A percentile compares a stretch with the other conserved stretches of the same genome.
Conservation (phyloP, 1,284 basidiomycete species). For the Gomphus bonarii region DNA sequence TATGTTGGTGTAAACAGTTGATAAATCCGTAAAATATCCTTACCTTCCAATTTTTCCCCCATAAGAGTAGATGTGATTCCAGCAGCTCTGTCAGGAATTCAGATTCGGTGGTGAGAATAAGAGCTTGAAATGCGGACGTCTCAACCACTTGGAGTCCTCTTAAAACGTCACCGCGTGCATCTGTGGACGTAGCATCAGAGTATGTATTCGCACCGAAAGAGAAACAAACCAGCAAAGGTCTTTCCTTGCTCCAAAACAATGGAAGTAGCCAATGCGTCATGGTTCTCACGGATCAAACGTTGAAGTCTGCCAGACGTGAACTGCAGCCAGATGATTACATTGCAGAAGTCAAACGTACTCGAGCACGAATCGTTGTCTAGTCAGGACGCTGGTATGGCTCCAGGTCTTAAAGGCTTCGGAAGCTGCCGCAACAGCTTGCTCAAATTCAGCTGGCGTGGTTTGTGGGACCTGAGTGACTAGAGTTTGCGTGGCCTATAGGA, state of each 20-base stretch:
- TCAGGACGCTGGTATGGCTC: slow-evolving; percentile 79
- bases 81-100: slow-evolving; percentile 34
- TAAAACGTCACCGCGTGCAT: slow-evolving; percentile 91
- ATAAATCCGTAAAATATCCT: background rate
- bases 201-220: background rate
- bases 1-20: too few relatives aligned
- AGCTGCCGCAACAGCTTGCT: slow-evolving; percentile 78
- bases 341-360: slow-evolving; percentile 45
- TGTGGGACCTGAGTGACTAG: slow-evolving; percentile 85
- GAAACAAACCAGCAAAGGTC: slow-evolving; percentile 58
- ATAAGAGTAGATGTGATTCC: slow-evolving; percentile 78
- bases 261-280: slow-evolving; percentile 64
- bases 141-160: slow-evolving; percentile 95
- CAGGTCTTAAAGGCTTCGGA: slow-evolving; percentile 86
- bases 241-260: slow-evolving; percentile 90
- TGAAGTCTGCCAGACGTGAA: slow-evolving; percentile 47
- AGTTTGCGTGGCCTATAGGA: slow-evolving; percentile 74
- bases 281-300: slow-evolving; percentile 67
- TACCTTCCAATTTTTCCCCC: slow-evolving; percentile 87
- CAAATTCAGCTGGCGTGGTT: slow-evolving; percentile 76
- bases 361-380: slow-evolving; percentile 82
- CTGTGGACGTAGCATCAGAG: slow-evolving; percentile 34
- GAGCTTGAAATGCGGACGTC: slow-evolving; percentile 23
- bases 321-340: background rate
- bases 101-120: background rate